Conservation (phyloP, 306 rosid genomes). For the Prunus armeniaca region DNA sequence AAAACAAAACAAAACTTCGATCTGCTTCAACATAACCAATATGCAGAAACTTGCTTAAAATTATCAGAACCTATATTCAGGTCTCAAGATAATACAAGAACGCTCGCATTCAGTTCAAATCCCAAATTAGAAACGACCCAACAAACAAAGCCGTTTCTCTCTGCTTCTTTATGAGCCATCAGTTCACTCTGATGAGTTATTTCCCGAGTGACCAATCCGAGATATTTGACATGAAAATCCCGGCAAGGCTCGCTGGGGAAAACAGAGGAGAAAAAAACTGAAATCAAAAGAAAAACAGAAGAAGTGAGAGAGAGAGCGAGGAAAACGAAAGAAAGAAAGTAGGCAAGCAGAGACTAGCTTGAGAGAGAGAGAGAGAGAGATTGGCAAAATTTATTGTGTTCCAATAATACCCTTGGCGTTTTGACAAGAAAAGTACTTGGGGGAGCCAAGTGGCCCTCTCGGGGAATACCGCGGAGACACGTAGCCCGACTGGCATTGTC, state of each 20-base stretch:
- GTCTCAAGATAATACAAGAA: not conserved
- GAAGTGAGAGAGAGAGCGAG: not conserved
- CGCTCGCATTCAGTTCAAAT: slow-evolving; percentile 9
- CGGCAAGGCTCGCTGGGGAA: slow-evolving; percentile 2
- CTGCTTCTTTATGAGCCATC: not conserved
- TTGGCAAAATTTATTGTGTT: not conserved
- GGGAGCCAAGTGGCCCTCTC: slow-evolving; percentile 46
- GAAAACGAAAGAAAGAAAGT: not conserved
- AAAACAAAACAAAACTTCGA: not conserved
- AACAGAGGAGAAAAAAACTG: slow-evolving; percentile 5
- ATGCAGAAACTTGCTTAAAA: slow-evolving; percentile 13
- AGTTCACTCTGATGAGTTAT: not conserved
- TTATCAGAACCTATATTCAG: slow-evolving; percentile 1
- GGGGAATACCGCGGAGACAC: slow-evolving; percentile 33
- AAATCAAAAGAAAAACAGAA: not conserved
- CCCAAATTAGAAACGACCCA: slow-evolving; percentile 24
- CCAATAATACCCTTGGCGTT: slow-evolving; percentile 49
- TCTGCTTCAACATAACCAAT: slow-evolving; percentile 38
- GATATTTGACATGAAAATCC: slow-evolving; percentile 11
- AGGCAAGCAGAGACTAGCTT: not conserved
- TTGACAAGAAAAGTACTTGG: slow-evolving; percentile 26
- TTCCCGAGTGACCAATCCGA: slow-evolving; percentile 5
- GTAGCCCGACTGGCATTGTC: slow-evolving; percentile 39
- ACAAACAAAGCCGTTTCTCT: slow-evolving; percentile 11
- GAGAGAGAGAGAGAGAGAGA: not conserved